Conservation (phyloP, 768 basidiomycete species). For the Xerocomellus dryophilus region DNA sequence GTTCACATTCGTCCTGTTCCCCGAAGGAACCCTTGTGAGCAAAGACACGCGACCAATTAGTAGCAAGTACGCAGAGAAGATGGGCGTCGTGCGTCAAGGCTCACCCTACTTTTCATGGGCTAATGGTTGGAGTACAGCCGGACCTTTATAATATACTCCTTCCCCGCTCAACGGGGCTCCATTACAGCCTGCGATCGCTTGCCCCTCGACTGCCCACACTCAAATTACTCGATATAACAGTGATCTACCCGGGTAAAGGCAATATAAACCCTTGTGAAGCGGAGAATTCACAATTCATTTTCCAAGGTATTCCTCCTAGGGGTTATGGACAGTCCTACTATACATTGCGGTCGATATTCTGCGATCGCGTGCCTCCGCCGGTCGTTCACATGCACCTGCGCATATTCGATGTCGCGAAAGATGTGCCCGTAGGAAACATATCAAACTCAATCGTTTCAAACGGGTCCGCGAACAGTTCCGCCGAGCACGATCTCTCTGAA, state of each 20-base stretch:
- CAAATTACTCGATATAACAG: constrained; percentile 84
- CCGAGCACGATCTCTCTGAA: constrained; percentile 51
- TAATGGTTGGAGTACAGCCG: constrained; percentile 42
- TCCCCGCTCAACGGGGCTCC: constrained; percentile 89
- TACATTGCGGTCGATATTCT: constrained; percentile 85
- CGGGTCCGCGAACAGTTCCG: constrained; percentile 28
- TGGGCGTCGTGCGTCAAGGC: constrained; percentile 70
- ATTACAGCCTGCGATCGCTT: constrained; percentile 79
- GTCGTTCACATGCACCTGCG: constrained; percentile 84
- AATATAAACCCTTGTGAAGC: background rate
- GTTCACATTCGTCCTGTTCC: constrained; percentile 84
- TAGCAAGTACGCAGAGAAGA: constrained; percentile 83
- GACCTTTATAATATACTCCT: constrained; percentile 82
- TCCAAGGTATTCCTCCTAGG: constrained; percentile 66
- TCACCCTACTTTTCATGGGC: constrained; percentile 5
- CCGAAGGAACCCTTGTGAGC: constrained; percentile 94
- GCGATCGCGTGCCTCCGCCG: constrained; percentile 77
- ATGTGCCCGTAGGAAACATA: constrained; percentile 69
- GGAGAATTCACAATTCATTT: background rate
- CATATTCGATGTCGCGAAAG: constrained; percentile 62
- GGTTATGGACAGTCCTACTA: constrained; percentile 88
- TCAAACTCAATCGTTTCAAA: constrained; percentile 33
- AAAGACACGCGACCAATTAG: constrained; percentile 81
- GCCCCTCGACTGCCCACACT: constrained; percentile 73
- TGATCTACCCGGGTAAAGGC: constrained; percentile 78